Evolutionary conservation across 169 alveolate genomes (phyloP).

Genomic region (Perkinsus marinus): DNA sequence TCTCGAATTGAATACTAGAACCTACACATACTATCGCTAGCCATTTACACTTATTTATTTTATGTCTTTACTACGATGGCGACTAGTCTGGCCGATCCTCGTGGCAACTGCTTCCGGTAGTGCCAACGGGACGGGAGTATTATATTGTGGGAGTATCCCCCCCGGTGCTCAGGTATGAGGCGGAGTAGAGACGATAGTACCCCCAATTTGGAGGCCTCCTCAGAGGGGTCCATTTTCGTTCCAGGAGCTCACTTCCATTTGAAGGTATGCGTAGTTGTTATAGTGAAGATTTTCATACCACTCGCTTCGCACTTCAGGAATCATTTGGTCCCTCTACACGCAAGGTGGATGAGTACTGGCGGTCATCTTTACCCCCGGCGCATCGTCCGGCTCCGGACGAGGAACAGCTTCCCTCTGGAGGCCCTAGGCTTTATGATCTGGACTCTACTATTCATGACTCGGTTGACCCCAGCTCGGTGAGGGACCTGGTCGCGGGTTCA

Average conservation of each 20-base stretch:
- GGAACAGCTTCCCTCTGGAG: neutral
- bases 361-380: neutral
- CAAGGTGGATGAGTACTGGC: neutral
- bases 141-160: too few relatives aligned
- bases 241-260: neutral
- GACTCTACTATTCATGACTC: neutral
- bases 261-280: neutral
- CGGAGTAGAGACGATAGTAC: too few relatives aligned
- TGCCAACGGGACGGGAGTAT: too few relatives aligned
- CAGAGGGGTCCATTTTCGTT: neutral
- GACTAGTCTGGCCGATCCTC: too few relatives aligned
- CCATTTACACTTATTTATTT: too few relatives aligned
- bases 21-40: too few relatives aligned
- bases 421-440: neutral
- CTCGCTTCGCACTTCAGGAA: neutral
- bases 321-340: neutral
- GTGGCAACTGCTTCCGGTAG: too few relatives aligned
- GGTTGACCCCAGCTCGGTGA: neutral
- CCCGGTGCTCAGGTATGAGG: too few relatives aligned
- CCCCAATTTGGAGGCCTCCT: too few relatives aligned
- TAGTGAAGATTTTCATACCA: too few relatives aligned
- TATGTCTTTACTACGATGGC: too few relatives aligned
- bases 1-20: too few relatives aligned
- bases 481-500: neutral
- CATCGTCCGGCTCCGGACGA: neutral